Evolutionary conservation across 2,329 filamentous ascomycete species (phyloP), one percentile per base, ranked within the genome.

Genomic region (Mariannaea sp.): DNA sequence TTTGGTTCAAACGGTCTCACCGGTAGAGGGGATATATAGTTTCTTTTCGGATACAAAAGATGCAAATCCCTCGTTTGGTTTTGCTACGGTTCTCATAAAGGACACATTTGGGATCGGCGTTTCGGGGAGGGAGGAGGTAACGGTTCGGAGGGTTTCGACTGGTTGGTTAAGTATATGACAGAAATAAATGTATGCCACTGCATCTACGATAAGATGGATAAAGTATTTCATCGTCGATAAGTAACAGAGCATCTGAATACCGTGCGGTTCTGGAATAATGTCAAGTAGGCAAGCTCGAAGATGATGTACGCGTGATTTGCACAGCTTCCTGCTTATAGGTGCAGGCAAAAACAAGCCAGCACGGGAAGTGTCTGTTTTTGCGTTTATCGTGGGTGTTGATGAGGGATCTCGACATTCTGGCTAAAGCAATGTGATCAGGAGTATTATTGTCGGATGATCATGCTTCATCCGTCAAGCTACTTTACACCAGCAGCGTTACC

Each of bases 81-180:
- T n/a, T 36, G 40, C 32, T 17, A 16, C 24, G 13, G 13, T 29
- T 46, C 17, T 20, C n/a, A n/a, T 24, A 22, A 33, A 22, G 12
- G 29, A 35, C 38, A 33, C 32, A n/a, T 14, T 35, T 42, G 49
- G 40, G 24, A 13, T 46, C n/a, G 54, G 54, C 49, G 54, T 56
- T 49, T 47, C 2, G 35, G 49, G 39, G 41, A 20, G 5, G 14
- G 10, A 14, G 22, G 14, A 26, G 9, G 22, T 24, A 35, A 43
- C 19, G 33, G 24, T 20, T 45, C 19, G 33, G 19, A 16, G 39
- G 24, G 39, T 19, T 7, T 38, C 12, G 32, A 9, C 5, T 24
- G 24, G 14, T 38, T 26, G 24, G 7, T 6, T 33, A 39, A 29
- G 16, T 38, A 47, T 39, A 8, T 8, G n/a, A 24, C 22, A 26